These are phyloP conservation scores for Scheffersomyces cryptocercus DNA, from an alignment of 1,139 yeast genomes.

Conservation along the genomic window DNA sequence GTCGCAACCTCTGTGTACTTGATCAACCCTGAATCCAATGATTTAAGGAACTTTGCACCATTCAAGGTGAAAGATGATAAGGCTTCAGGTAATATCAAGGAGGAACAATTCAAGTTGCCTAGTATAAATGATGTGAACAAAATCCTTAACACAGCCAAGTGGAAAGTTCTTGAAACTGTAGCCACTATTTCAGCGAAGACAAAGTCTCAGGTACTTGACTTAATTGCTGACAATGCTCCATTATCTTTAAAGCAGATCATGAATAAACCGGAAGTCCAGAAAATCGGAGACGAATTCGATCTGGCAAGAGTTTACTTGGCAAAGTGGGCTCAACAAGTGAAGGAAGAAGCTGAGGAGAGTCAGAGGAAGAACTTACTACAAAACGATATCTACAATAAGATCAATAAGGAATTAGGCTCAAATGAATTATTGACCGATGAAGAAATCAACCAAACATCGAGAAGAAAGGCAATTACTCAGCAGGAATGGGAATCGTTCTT, in stretches of 20 bases:
- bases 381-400: conserved; percentile 57
- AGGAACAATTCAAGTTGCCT: conserved; percentile 30
- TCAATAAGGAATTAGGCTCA: conserved; percentile 71
- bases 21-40: conserved; percentile 79
- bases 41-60: conserved; percentile 77
- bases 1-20: conserved; percentile 72
- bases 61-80: conserved; percentile 26
- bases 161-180: conserved; percentile 83
- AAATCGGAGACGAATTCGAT: conserved; percentile 87
- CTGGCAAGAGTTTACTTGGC: conserved; percentile 90
- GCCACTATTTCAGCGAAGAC: conserved; percentile 80
- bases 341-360: conserved; percentile 84
- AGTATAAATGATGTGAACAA: conserved; percentile 36
- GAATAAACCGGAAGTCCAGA: conserved; percentile 75
- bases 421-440: conserved; percentile 57
- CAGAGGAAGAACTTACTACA: conserved; percentile 61
- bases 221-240: conserved; percentile 68
- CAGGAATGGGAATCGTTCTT: conserved; percentile 88
- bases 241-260: conserved; percentile 63
- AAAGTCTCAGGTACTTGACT: conserved; percentile 56
- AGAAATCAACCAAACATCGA: conserved; percentile 60
- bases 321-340: conserved; percentile 95
- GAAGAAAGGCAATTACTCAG: conserved; percentile 63
- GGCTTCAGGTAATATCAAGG: conserved; percentile 13
- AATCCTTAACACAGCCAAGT: conserved; percentile 67